These are phyloP conservation scores for Dryadomyces sulphureus DNA, from an alignment of 2,329 filamentous ascomycete species.

Conservation along the genomic window DNA sequence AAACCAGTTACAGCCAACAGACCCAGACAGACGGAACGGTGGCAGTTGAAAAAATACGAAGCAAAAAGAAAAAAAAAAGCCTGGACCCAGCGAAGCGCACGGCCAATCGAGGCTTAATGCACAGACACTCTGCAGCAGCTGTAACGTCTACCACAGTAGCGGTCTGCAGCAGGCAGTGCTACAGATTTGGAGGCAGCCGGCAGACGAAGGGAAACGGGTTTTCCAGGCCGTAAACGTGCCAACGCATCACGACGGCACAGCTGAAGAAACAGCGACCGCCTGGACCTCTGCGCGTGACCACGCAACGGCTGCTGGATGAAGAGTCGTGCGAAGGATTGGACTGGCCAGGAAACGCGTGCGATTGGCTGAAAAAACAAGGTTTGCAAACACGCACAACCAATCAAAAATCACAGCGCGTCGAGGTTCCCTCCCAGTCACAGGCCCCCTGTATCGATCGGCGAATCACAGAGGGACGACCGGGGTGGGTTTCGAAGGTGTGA, in stretches of 20 bases:
- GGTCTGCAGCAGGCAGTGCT: neutral
- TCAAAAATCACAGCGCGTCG: neutral
- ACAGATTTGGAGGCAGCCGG: conserved; percentile 1
- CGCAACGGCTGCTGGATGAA: no score
- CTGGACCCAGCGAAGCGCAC: neutral
- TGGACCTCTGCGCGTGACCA: no score
- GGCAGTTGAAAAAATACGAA: neutral
- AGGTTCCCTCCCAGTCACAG: neutral
- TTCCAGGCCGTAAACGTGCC: no score
- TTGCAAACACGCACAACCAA: neutral
- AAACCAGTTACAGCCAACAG: neutral
- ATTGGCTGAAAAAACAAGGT: neutral
- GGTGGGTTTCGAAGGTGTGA: neutral
- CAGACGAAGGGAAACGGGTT: neutral
- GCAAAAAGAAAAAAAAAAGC: neutral
- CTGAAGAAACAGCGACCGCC: no score
- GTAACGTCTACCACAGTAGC: neutral
- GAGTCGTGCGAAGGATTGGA: no score
- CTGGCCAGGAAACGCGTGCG: no score
- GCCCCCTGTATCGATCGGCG: neutral
- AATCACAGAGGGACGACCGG: neutral
- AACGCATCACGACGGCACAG: neutral
- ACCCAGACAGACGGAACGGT: neutral
- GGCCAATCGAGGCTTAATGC: no score
- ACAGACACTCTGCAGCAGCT: neutral